Evolutionary conservation across 495 filamentous ascomycete genomes (phyloP).

Genomic region (Penicillium psychrofluorescens): DNA sequence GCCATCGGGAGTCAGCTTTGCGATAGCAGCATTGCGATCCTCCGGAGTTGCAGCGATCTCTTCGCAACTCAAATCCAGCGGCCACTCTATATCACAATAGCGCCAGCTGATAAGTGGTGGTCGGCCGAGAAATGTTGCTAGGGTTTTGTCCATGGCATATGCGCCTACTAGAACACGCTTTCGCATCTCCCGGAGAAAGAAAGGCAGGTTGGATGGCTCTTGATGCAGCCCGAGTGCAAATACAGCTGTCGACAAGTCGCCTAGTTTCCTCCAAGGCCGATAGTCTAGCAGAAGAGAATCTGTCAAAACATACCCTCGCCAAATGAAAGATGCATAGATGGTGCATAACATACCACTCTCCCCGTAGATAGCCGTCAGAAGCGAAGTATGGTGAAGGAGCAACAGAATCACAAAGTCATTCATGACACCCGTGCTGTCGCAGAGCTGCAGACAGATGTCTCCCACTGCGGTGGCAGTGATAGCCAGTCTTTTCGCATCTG

Average conservation of each 20-base stretch:
- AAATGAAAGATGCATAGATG: not conserved
- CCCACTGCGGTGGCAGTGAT: constrained; percentile 8
- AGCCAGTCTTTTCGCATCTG: constrained; percentile 7
- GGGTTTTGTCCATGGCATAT: constrained; percentile 38
- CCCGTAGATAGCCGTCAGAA: constrained; percentile 17
- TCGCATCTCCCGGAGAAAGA: constrained; percentile 38
- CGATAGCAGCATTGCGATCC: constrained; percentile 25
- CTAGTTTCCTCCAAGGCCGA: constrained; percentile 19
- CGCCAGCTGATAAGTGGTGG: constrained; percentile 43
- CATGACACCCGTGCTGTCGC: constrained; percentile 16
- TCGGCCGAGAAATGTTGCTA: constrained; percentile 43
- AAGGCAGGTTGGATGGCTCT: constrained; percentile 25
- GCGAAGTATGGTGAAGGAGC: constrained; percentile 12
- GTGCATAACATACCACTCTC: constrained; percentile 12
- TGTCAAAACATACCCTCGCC: not conserved
- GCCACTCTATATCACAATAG: constrained; percentile 23
- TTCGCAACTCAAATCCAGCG: constrained; percentile 44
- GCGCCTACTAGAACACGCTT: constrained; percentile 39
- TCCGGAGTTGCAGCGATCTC: constrained; percentile 33
- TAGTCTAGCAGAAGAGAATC: constrained; percentile 5
- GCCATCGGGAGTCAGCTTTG: constrained; percentile 32
- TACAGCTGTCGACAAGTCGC: constrained; percentile 20
- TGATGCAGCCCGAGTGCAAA: constrained; percentile 49
- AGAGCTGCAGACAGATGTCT: constrained; percentile 25
- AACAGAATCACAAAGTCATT: constrained; percentile 19